A percentile compares a stretch with the other conserved stretches of the same genome.
phyloP scores from a whole-genome alignment of 1,284 basidiomycete genomes.

The Ustilago curta region DNA sequence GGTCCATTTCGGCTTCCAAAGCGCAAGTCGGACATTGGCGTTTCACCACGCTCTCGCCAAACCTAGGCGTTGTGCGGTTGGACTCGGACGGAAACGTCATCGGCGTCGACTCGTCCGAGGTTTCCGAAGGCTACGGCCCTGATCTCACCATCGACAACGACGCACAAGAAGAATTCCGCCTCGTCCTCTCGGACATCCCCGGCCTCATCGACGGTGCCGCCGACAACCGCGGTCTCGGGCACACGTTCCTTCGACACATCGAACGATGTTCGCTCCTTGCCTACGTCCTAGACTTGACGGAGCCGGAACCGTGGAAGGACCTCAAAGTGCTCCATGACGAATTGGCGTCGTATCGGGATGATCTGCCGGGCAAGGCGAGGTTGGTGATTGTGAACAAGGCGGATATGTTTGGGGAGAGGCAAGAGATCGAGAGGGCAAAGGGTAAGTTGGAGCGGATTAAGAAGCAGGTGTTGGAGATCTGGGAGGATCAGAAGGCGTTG shows the following conservation, averaged over 20 bases:
- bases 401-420: conserved; percentile 71
- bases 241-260: conserved; percentile 91
- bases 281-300: conserved; percentile 90
- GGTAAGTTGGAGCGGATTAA: conserved; percentile 29
- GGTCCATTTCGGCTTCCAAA: conserved; percentile 84
- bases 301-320: conserved; percentile 75
- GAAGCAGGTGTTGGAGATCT: conserved; percentile 15
- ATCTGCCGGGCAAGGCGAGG: conserved; percentile 76
- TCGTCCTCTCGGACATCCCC: conserved; percentile 97
- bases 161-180: conserved; percentile 78
- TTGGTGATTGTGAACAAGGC: conserved; percentile 92
- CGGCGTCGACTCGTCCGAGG: conserved; percentile 38
- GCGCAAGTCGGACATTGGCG: conserved; percentile 91
- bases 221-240: conserved; percentile 89
- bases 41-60: conserved; percentile 94
- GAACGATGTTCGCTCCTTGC: conserved; percentile 90
- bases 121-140: conserved; percentile 37
- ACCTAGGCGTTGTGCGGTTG: conserved; percentile 89
- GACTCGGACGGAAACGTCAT: conserved; percentile 74
- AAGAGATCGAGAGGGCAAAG: conserved; percentile 32
- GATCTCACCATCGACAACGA: background rate
- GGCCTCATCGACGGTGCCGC: conserved; percentile 88
- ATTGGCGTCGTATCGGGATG: conserved; percentile 82
- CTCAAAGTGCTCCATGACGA: conserved; percentile 80
- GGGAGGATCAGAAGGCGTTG: conserved; percentile 20